phyloP scores from a whole-genome alignment of 2,329 filamentous ascomycete genomes.

The Camptophora hylomeconis region DNA sequence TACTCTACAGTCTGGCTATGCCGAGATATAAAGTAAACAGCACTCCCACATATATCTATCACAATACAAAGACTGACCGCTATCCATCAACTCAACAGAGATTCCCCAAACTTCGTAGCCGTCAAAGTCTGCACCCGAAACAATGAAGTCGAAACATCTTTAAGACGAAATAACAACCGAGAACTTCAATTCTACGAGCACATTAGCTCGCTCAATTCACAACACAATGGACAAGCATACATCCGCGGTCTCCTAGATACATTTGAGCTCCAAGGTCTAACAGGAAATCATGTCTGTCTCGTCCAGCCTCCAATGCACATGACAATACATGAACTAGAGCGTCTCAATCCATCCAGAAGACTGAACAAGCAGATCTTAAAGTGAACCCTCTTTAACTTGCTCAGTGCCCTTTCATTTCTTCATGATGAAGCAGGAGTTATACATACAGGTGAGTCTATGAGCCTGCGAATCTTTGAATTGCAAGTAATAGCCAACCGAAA shows the following conservation, averaged over 20 bases:
- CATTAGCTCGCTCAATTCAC: constrained; percentile 3
- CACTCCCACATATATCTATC: constrained; percentile 18
- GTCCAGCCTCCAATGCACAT: constrained; percentile 20
- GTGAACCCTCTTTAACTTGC: constrained; percentile 2
- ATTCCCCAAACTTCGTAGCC: constrained; percentile 2
- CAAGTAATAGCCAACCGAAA: too few species aligned
- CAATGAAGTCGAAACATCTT: neutral
- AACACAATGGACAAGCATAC: constrained; percentile 4
- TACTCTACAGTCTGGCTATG: constrained; percentile 28
- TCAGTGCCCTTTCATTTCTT: constrained; percentile 5
- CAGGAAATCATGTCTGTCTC: constrained; percentile 24
- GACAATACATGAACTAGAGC: constrained; percentile 7
- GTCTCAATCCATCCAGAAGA: neutral
- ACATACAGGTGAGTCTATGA: constrained; percentile 21
- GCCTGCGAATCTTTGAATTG: too few species aligned
- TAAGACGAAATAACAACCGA: constrained; percentile 2
- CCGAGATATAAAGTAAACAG: constrained; percentile 19
- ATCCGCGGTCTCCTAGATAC: constrained; percentile 23
- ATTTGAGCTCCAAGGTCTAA: constrained; percentile 21
- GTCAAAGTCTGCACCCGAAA: constrained; percentile 7
- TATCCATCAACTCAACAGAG: constrained; percentile 2
- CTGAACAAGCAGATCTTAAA: constrained; percentile 6
- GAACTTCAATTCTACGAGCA: constrained; percentile 8
- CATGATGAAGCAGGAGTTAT: constrained; percentile 21
- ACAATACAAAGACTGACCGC: constrained; percentile 20